These are phyloP conservation scores for Ogataea parapolymorpha DNA, from an alignment of 805 yeast genomes.

Conservation along the genomic window DNA sequence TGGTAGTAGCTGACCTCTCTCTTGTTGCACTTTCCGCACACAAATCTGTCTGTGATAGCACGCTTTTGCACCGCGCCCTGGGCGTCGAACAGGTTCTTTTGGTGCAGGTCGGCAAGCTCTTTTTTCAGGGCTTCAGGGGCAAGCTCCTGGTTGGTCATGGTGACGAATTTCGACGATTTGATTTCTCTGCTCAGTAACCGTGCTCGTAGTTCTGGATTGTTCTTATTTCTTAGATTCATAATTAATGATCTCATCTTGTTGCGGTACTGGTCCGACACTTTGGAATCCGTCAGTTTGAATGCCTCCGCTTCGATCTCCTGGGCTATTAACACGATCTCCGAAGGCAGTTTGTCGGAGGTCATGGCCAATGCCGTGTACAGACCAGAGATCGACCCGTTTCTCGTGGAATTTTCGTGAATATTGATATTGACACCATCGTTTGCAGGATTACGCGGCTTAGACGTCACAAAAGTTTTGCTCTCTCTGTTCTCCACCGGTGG, in stretches of 20 bases:
- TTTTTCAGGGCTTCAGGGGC: constrained; percentile 89
- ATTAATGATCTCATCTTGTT: constrained; percentile 83
- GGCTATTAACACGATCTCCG: constrained; percentile 58
- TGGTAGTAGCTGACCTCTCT: constrained; percentile 96
- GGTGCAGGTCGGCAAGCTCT: constrained; percentile 80
- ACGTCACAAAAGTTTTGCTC: constrained; percentile 37
- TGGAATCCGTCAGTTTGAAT: constrained; percentile 55
- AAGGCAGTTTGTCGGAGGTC: constrained; percentile 55
- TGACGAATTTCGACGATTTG: constrained; percentile 59
- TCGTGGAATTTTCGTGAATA: constrained; percentile 68
- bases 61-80: constrained; percentile 96
- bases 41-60: constrained; percentile 93
- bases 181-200: constrained; percentile 68
- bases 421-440: constrained; percentile 75
- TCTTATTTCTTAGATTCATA: constrained; percentile 83
- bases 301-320: constrained; percentile 73
- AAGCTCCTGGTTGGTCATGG: constrained; percentile 90
- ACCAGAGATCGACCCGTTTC: constrained; percentile 82
- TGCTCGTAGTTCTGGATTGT: constrained; percentile 79
- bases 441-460: constrained; percentile 69
- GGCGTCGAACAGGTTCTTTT: constrained; percentile 90
- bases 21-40: constrained; percentile 97
- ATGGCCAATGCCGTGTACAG: constrained; percentile 86
- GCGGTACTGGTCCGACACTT: constrained; percentile 61
- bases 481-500: constrained; percentile 12